Conservation (phyloP, 2,329 filamentous ascomycete genomes). For the Sporothrix humicola region DNA sequence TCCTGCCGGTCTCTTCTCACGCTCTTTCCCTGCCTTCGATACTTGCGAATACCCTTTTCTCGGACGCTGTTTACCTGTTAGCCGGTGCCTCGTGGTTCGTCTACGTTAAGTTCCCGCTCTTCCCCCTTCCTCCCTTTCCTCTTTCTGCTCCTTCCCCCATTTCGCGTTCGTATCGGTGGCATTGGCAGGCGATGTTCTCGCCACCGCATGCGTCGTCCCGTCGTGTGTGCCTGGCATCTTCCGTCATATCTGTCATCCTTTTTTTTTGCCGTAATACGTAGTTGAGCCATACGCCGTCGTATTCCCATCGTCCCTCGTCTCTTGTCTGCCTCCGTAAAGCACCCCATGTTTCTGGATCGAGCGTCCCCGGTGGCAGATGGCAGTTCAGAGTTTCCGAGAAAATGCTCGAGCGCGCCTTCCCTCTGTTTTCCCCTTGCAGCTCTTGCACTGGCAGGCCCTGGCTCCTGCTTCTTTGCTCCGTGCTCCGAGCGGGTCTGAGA, state of each 20-base stretch:
- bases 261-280: not conserved
- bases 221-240: not conserved
- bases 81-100: not conserved
- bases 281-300: not conserved
- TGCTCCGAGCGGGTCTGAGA: slow-evolving; percentile 9
- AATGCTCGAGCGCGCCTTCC: slow-evolving; percentile 22
- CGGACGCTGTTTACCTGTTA: not conserved
- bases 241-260: slow-evolving; percentile 1
- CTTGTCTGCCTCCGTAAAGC: not conserved
- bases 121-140: not conserved
- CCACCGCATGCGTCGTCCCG: not conserved
- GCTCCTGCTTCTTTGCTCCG: slow-evolving; percentile 17
- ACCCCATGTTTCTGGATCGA: slow-evolving; percentile 11
- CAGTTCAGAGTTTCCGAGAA: slow-evolving; percentile 13
- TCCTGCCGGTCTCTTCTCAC: not conserved
- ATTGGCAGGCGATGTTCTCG: not conserved
- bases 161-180: slow-evolving; percentile 3
- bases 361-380: slow-evolving; percentile 22
- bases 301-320: not conserved
- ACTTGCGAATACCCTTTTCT: not conserved
- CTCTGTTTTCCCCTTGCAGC: not conserved
- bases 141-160: not conserved
- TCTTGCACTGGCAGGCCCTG: not conserved
- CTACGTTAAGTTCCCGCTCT: not conserved
- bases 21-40: not conserved